Percentiles rank a stretch among this genome's conserved stretches.
Conservation (phyloP, 495 filamentous ascomycete genomes). For the Podospora pseudoanserina region DNA sequence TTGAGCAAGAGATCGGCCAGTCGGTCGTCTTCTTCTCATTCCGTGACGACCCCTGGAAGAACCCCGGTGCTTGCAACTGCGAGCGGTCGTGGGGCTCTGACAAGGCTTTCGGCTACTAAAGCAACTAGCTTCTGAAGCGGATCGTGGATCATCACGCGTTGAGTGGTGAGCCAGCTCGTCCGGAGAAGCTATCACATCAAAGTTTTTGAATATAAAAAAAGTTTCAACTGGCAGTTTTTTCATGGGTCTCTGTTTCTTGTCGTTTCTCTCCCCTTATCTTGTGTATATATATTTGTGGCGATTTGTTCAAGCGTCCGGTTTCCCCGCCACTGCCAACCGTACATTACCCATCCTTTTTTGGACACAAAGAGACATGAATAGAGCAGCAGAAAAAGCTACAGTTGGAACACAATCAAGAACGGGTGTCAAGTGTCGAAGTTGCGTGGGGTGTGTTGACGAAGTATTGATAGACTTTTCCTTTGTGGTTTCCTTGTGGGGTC, state of each 20-base stretch:
- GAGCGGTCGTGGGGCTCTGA: conserved; percentile 77
- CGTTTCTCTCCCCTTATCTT: background rate
- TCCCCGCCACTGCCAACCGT: background rate
- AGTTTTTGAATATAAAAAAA: conserved; percentile 8
- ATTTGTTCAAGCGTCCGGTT: background rate
- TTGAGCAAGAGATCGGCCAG: conserved; percentile 51
- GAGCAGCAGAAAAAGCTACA: background rate
- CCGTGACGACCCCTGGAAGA: conserved; percentile 80
- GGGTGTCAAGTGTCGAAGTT: background rate
- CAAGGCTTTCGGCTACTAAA: conserved; percentile 48
- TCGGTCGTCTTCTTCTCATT: conserved; percentile 76
- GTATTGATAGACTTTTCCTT: background rate
- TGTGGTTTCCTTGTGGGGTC: background rate
- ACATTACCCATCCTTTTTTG: background rate
- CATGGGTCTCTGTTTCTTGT: background rate
- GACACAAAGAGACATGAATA: background rate
- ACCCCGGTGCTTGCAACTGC: conserved; percentile 60
- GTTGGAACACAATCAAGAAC: background rate
- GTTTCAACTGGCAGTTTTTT: conserved; percentile 9
- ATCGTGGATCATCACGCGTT: background rate
- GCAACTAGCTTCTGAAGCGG: background rate
- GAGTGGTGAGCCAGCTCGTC: background rate
- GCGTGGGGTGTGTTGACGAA: background rate
- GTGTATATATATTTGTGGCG: conserved; percentile 2
- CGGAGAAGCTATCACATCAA: background rate